Evolutionary conservation across 2,329 filamentous ascomycete species (phyloP), one percentile per base, ranked within the genome.

Genomic region (Fusarium longipes): DNA sequence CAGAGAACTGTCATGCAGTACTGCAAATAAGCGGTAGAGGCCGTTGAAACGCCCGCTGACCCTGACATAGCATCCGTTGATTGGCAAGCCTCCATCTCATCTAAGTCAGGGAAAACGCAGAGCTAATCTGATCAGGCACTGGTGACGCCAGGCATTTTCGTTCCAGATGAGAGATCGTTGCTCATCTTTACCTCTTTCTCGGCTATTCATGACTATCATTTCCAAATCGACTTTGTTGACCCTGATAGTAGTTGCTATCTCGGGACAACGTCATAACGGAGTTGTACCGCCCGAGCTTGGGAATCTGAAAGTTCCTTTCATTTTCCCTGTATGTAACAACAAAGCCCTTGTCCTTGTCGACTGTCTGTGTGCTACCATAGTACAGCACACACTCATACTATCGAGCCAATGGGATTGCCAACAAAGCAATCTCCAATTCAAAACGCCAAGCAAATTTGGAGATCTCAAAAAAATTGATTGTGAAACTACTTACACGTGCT

Each of bases 401-500:
- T 69, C 62, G 48, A 33, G 38, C 65, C 65, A 68, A 68, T 68
- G 39, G 27, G 32, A 58, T 15, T 39, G 5, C 36, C 14, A 20
- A 17, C 15, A 57, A 58, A 51, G 22, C 32, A 55, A 63, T 67
- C 63, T 53, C 65, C 63, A 55, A 63, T 58, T 63, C 38, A 20
- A 58, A 38, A 38, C 30, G 57, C 52, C 57, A 63, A 59, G 51
- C 42, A 47, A 54, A 49, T 58, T 58, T 22, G 36, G 43, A 66
- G 60, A 62, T 62, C 43, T 55, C 17, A n/a, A 32, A 50, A 32
- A 35, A 9, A 14, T 17, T 30, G 39, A 17, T 44, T 35, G 32
- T 65, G 51, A 68, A 66, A 66, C 65, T 43, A 49, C 39, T 33
- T 40, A 57, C 51, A 55, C 42, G 55, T 68, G 49, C 48, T 63